Conservation (phyloP, 352 stramenopile species). For the Saprolegnia parasitica region DNA sequence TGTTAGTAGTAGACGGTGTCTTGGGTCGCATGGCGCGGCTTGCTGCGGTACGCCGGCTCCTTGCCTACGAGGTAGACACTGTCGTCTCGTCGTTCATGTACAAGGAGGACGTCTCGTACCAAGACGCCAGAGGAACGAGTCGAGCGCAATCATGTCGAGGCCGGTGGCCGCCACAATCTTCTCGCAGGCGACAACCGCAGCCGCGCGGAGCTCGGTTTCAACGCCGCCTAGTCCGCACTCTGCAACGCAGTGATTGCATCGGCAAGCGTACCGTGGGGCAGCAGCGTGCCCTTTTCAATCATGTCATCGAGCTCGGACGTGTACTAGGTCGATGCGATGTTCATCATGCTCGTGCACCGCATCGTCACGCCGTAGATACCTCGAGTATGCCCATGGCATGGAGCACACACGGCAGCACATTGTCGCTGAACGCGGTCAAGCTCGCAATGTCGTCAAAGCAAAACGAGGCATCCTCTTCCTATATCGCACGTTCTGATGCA, state of each 20-base stretch:
- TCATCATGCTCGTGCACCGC: not conserved
- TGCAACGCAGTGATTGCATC: constrained; percentile 9
- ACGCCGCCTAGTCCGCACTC: constrained; percentile 10
- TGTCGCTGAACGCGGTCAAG: constrained; percentile 64
- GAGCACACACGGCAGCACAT: constrained; percentile 70
- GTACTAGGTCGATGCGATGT: constrained; percentile 38
- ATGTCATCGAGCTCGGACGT: constrained; percentile 40
- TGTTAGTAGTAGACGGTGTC: constrained; percentile 67
- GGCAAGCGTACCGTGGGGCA: constrained; percentile 40
- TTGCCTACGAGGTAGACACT: constrained; percentile 49
- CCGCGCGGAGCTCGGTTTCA: constrained; percentile 67
- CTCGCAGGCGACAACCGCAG: constrained; percentile 58
- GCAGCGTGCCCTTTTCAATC: constrained; percentile 37
- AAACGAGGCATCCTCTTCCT: constrained; percentile 49
- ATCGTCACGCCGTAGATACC: constrained; percentile 33
- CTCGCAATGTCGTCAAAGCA: constrained; percentile 57
- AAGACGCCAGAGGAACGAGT: constrained; percentile 70
- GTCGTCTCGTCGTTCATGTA: not conserved
- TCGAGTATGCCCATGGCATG: constrained; percentile 62
- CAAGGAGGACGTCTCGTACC: constrained; percentile 31
- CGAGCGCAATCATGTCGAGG: constrained; percentile 39
- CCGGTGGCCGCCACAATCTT: constrained; percentile 55
- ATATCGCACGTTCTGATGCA: too few species aligned
- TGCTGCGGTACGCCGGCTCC: constrained; percentile 52
- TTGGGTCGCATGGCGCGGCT: constrained; percentile 69